Evolutionary conservation across 1,284 basidiomycete genomes (phyloP), one percentile per base, ranked within the genome.

Genomic region (Boletus smithii): DNA sequence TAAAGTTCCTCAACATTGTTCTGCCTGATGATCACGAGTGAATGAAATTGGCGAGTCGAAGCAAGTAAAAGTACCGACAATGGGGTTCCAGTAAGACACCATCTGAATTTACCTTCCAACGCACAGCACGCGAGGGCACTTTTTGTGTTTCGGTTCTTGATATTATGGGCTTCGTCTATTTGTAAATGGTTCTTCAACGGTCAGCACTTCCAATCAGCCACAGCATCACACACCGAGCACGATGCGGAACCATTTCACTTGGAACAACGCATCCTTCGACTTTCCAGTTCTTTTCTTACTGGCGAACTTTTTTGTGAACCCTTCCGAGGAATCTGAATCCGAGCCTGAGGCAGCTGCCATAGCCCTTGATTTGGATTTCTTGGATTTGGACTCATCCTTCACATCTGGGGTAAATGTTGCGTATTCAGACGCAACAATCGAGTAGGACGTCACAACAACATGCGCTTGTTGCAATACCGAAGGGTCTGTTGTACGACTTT

Each of bases 161-260:
- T 98, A 60, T 90, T 94, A 63, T 99, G 95, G 0, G 95, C 95
- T 65, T 99, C 95, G 61, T 97, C 94, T 92, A 48, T n/a, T 37
- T 24, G 30, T 20, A 18, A 36, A 27, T n/a, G 14, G 11, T 16
- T 29, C 16, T 22, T 38, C 17, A 45, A 30, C 1, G 1, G 4
- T 8, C n/a, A 42, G 8, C 11, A 33, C 10, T 9, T 27, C 3
- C 16, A 6, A 31, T 24, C 13, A 29, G 3, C 5, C 18, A 30
- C 3, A 14, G 42, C 7, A 31, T 8, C 23, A 62, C 71, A 22
- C 52, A 91, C 91, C 91, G 1, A 97, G 75, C 14, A 95, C 88
- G 43, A 95, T 74, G 7, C 94, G 77, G 67, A 83, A 86, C 91
- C 91, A 98, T 55, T 83, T 81, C 36, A 89, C 74, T 10, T 79